A percentile compares a stretch with the other conserved stretches of the same genome.
These are phyloP conservation scores for Scutellaria baicalensis DNA, from an alignment of 257 asterid genomes.

Conservation along the genomic window DNA sequence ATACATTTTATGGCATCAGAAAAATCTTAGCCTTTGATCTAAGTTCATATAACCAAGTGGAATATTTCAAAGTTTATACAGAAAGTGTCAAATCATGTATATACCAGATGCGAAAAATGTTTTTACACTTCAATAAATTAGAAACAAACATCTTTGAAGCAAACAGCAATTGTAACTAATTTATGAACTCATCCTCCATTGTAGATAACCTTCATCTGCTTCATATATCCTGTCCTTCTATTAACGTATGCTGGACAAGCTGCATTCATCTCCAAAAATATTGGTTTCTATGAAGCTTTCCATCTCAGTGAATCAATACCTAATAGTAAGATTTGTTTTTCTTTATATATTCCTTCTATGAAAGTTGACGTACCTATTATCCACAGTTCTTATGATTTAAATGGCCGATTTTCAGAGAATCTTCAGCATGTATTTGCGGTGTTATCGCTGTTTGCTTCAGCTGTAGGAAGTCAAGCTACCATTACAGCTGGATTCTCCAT, in stretches of 20 bases:
- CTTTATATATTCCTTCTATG: neutral
- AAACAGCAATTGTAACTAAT: neutral
- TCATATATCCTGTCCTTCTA: slow-evolving; percentile 77
- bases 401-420: slow-evolving; percentile 36
- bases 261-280: slow-evolving; percentile 52
- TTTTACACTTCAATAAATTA: too few relatives aligned
- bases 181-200: slow-evolving; percentile 11
- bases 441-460: slow-evolving; percentile 79
- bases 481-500: slow-evolving; percentile 92
- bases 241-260: slow-evolving; percentile 92
- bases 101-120: too few relatives aligned
- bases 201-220: slow-evolving; percentile 74
- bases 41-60: too few relatives aligned
- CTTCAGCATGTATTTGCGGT: slow-evolving; percentile 71
- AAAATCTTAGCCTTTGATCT: too few relatives aligned
- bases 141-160: too few relatives aligned
- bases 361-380: neutral
- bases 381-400: slow-evolving; percentile 12
- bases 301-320: slow-evolving; percentile 89
- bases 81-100: too few relatives aligned
- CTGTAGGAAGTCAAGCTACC: slow-evolving; percentile 97
- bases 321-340: slow-evolving; percentile 46
- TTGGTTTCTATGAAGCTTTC: slow-evolving; percentile 36
- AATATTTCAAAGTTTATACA: too few relatives aligned
- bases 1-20: too few relatives aligned